Evolutionary conservation across 2,329 filamentous ascomycete genomes (phyloP).

Genomic region (Plectosphaerella cucumerina): DNA sequence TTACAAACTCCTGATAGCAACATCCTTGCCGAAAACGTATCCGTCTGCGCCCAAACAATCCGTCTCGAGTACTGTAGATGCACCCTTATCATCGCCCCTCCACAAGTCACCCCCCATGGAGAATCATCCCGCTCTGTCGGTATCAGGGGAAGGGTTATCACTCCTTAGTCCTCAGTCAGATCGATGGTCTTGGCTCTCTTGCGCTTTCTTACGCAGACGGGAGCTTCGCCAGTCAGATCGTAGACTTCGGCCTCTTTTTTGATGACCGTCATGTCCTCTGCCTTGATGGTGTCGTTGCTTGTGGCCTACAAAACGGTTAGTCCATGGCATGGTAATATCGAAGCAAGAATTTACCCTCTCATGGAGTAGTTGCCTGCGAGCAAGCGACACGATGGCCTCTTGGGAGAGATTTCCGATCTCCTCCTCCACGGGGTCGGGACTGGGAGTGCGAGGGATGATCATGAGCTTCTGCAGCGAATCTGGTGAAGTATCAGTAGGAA

Average conservation of each 20-base stretch:
- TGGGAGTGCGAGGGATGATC: slow-evolving; percentile 22
- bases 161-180: neutral
- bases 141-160: neutral
- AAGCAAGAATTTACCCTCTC: slow-evolving; percentile 13
- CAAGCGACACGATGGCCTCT: slow-evolving; percentile 21
- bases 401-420: slow-evolving; percentile 14
- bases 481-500: slow-evolving; percentile 5
- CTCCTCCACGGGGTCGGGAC: slow-evolving; percentile 12
- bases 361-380: slow-evolving; percentile 21
- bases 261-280: slow-evolving; percentile 4
- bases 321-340: neutral
- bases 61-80: no score
- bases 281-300: slow-evolving; percentile 11
- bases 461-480: slow-evolving; percentile 24
- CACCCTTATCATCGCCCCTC: no score
- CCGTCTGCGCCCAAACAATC: no score
- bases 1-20: no score
- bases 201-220: neutral
- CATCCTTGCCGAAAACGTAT: no score
- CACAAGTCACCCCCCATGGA: neutral
- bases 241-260: slow-evolving; percentile 22
- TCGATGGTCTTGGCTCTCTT: neutral
- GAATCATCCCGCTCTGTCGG: neutral
- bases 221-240: slow-evolving; percentile 19
- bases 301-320: slow-evolving; percentile 2